These are phyloP conservation scores for Chaetomiaceae sp. DNA, from an alignment of 2,329 filamentous ascomycete species.

Conservation along the genomic window DNA sequence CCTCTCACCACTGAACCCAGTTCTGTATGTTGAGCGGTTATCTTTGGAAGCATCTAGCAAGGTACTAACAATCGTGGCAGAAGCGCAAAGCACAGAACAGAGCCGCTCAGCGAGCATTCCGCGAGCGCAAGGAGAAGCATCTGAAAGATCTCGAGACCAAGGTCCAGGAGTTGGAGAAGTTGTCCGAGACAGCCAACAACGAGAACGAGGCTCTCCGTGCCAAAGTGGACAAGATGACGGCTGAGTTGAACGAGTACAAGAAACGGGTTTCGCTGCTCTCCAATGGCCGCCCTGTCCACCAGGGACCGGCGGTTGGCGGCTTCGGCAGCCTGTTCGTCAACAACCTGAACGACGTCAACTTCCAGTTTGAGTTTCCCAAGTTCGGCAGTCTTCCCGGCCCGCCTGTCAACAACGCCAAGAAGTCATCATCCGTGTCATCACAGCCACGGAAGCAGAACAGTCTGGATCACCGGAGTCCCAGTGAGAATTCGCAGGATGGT, in stretches of 20 bases:
- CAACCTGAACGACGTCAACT: conserved; percentile 68
- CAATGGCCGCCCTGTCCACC: conserved; percentile 25
- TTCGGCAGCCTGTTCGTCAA: conserved; percentile 46
- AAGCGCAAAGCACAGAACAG: conserved; percentile 95
- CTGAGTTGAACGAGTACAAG: conserved; percentile 83
- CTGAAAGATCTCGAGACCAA: conserved; percentile 77
- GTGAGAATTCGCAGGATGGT: conserved; percentile 28
- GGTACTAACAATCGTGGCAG: conserved; percentile 40
- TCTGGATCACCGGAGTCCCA: conserved; percentile 32
- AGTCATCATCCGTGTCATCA: conserved; percentile 11
- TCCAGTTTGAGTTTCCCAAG: conserved; percentile 93
- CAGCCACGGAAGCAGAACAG: conserved; percentile 20
- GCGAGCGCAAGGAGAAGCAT: conserved; percentile 91
- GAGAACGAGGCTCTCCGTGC: conserved; percentile 79
- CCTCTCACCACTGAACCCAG: conserved; percentile 92
- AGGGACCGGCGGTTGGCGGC: conserved; percentile 29
- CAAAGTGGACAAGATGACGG: conserved; percentile 82
- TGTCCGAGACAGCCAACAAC: conserved; percentile 72
- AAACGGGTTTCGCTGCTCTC: conserved; percentile 66
- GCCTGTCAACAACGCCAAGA: conserved; percentile 21
- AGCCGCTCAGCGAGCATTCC: conserved; percentile 86
- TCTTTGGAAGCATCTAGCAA: too few relatives aligned
- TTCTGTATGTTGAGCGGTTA: conserved; percentile 82
- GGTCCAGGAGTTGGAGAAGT: conserved; percentile 71
- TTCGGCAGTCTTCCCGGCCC: conserved; percentile 69